phyloP scores from a whole-genome alignment of 179 eudicot genomes.

The Silene vulgaris region DNA sequence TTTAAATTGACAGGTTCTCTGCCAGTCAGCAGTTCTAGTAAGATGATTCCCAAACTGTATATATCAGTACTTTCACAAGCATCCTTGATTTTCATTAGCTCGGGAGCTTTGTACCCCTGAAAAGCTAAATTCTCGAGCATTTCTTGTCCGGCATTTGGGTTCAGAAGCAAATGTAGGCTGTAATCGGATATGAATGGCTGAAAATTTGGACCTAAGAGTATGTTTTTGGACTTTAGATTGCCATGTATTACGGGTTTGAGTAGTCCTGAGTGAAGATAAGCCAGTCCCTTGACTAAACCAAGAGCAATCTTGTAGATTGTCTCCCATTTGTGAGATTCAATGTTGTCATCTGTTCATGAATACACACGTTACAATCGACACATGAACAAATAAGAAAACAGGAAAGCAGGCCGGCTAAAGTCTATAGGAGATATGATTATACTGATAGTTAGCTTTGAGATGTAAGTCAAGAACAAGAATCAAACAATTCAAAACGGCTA shows the following conservation, averaged over 20 bases:
- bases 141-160: constrained; percentile 67
- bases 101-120: constrained; percentile 88
- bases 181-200: constrained; percentile 66
- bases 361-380: constrained; percentile 13
- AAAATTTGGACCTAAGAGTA: constrained; percentile 45
- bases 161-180: constrained; percentile 69
- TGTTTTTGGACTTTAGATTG: constrained; percentile 73
- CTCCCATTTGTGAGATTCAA: constrained; percentile 61
- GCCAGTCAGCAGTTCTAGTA: constrained; percentile 68
- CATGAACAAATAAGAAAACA: no score
- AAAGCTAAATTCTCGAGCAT: constrained; percentile 64
- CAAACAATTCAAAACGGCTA: neutral
- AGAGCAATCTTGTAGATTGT: constrained; percentile 51
- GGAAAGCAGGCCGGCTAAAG: neutral
- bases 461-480: constrained; percentile 5
- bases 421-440: neutral
- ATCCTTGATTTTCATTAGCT: constrained; percentile 73
- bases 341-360: constrained; percentile 51
- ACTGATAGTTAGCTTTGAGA: constrained; percentile 14
- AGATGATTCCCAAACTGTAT: constrained; percentile 72
- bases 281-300: constrained; percentile 64
- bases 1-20: constrained; percentile 49
- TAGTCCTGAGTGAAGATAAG: constrained; percentile 62
- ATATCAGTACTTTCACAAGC: constrained; percentile 55
- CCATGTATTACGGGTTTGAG: constrained; percentile 69